Conservation (phyloP, 2,329 filamentous ascomycete species). For the Sarocladium oryzae region DNA sequence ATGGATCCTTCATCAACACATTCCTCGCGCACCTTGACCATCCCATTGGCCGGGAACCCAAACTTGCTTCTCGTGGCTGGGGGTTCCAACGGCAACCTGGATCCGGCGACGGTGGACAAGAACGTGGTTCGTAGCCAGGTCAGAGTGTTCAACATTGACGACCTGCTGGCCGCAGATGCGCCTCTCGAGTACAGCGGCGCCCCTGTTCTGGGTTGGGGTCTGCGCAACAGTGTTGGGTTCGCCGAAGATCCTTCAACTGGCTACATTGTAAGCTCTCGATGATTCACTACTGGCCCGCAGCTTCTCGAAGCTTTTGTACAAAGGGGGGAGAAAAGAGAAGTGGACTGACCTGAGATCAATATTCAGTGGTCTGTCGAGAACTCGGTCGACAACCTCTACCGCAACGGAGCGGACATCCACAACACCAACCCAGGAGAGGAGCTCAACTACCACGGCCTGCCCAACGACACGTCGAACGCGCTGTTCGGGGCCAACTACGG, state of each 20-base stretch:
- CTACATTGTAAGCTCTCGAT: conserved; percentile 25
- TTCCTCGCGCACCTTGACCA: conserved; percentile 54
- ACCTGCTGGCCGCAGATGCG: conserved; percentile 18
- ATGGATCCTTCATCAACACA: conserved; percentile 52
- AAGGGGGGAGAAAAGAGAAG: too few species aligned
- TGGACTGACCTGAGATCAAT: neutral
- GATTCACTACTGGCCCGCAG: too few species aligned
- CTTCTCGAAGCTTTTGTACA: too few species aligned
- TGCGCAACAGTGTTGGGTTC: conserved; percentile 64
- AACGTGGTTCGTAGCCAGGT: conserved; percentile 53
- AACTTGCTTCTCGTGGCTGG: conserved; percentile 55
- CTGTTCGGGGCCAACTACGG: conserved; percentile 46
- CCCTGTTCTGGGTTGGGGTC: conserved; percentile 51
- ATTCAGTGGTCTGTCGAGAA: conserved; percentile 54
- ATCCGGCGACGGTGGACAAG: conserved; percentile 39
- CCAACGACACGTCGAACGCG: conserved; percentile 24
- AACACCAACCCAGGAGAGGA: conserved; percentile 65
- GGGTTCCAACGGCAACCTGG: conserved; percentile 54
- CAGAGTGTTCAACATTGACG: conserved; percentile 37
- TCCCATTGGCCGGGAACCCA: conserved; percentile 40
- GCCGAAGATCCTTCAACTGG: conserved; percentile 48
- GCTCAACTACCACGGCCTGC: conserved; percentile 60
- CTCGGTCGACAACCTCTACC: conserved; percentile 52
- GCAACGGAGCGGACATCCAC: conserved; percentile 51
- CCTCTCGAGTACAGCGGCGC: conserved; percentile 37